Percentiles rank a stretch among this genome's conserved stretches.
Conservation (phyloP, 129 eudicot genomes). For the Escallonia rubra region DNA sequence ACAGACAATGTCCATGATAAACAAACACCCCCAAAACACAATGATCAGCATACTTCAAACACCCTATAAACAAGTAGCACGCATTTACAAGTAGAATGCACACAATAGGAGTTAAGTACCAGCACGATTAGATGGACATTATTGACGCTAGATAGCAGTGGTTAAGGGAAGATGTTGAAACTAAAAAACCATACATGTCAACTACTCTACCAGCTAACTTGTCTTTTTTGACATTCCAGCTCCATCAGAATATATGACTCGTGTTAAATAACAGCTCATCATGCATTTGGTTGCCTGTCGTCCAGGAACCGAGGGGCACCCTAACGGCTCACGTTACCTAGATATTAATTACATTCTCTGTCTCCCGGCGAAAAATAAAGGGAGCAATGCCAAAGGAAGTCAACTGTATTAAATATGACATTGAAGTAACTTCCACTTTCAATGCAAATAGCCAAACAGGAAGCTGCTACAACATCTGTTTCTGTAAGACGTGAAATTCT, state of each 20-base stretch:
- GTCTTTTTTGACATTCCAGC: conserved; percentile 2
- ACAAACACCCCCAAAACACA: not conserved
- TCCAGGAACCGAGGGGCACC: too few relatives aligned
- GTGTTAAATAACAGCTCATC: too few relatives aligned
- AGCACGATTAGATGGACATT: not conserved
- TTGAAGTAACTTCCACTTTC: too few relatives aligned
- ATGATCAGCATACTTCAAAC: not conserved
- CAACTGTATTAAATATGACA: too few relatives aligned
- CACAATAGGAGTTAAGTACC: not conserved
- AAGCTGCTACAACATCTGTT: too few relatives aligned
- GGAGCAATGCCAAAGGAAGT: not conserved
- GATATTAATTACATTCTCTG: not conserved
- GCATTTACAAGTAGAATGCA: not conserved
- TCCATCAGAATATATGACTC: not conserved
- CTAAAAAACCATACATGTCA: not conserved
- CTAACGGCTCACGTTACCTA: not conserved
- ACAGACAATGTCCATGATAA: conserved; percentile 3
- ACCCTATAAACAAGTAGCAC: not conserved
- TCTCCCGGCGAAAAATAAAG: not conserved
- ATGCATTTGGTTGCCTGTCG: too few relatives aligned
- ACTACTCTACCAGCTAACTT: not conserved
- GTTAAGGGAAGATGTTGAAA: too few relatives aligned
- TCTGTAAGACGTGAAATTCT: too few relatives aligned
- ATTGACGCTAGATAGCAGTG: too few relatives aligned
- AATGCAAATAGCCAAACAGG: too few relatives aligned